Conservation (phyloP, 2,329 filamentous ascomycete genomes). For the Geosmithia putterillii region DNA sequence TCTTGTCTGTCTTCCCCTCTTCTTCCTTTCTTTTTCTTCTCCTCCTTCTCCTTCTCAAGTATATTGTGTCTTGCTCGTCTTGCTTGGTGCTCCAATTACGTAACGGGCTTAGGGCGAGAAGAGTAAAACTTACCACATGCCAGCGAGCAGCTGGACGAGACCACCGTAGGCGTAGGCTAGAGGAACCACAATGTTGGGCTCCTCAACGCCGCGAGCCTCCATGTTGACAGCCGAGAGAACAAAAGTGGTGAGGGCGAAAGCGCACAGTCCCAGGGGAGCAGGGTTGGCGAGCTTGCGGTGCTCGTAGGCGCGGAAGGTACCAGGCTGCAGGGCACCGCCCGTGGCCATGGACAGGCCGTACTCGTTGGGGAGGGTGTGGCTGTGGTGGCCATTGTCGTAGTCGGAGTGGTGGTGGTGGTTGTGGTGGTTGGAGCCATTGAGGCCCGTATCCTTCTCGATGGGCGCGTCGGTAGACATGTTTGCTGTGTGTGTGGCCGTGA, state of each 20-base stretch:
- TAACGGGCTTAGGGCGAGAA: too few species aligned
- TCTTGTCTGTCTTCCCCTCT: background rate
- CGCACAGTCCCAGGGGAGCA: conserved; percentile 62
- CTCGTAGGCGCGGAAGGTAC: conserved; percentile 25
- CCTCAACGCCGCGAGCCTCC: conserved; percentile 43
- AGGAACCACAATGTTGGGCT: conserved; percentile 55
- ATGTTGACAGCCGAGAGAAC: conserved; percentile 66
- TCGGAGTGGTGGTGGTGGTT: background rate
- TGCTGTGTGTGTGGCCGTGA: background rate
- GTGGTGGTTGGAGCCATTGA: background rate
- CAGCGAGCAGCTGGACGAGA: conserved; percentile 65
- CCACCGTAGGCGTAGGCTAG: conserved; percentile 67
- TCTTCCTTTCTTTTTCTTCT: background rate
- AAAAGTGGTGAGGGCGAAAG: conserved; percentile 76
- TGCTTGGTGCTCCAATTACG: too few species aligned
- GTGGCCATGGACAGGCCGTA: background rate
- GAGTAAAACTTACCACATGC: conserved; percentile 69
- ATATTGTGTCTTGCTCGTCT: too few species aligned
- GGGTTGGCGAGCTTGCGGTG: conserved; percentile 70
- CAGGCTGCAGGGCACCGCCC: background rate
- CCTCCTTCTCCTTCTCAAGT: background rate
- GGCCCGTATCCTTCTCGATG: background rate
- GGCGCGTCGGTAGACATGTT: background rate
- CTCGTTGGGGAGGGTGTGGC: background rate
- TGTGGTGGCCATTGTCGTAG: background rate